These are phyloP conservation scores for Kappamyces sp. DNA, from an alignment of 192 early-diverging fungal genomes.

Conservation along the genomic window DNA sequence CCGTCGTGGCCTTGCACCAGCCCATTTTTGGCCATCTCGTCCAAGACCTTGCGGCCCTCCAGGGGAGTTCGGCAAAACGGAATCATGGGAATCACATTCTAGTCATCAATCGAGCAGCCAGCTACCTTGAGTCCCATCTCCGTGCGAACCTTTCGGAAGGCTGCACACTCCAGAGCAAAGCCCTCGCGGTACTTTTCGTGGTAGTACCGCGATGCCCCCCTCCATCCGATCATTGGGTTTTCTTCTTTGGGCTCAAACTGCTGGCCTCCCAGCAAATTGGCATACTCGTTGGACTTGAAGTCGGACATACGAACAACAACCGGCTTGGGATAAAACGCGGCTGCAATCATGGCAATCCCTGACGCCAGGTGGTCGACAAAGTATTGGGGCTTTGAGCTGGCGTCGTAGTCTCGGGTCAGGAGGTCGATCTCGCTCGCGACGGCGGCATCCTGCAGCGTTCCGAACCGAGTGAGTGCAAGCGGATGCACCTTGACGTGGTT, in stretches of 20 bases:
- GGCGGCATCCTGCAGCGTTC: conserved; percentile 2
- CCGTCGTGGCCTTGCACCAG: conserved; percentile 15
- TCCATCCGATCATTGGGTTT: conserved; percentile 24
- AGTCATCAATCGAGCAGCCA: neutral
- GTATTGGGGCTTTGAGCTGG: conserved; percentile 10
- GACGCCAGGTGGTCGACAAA: conserved; percentile 16
- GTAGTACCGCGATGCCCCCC: conserved; percentile 21
- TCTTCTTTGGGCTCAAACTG: conserved; percentile 20
- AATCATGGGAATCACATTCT: conserved; percentile 18
- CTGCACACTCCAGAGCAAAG: conserved; percentile 21
- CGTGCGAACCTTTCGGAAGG: conserved; percentile 11
- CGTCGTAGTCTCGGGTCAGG: conserved; percentile 9
- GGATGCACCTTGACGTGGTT: conserved; percentile 25
- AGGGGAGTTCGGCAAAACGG: conserved; percentile 19
- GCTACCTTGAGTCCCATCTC: conserved; percentile 18
- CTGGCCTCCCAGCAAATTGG: conserved; percentile 14
- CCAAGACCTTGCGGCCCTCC: conserved; percentile 16
- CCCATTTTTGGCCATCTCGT: conserved; percentile 17
- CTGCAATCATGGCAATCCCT: conserved; percentile 20
- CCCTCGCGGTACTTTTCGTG: conserved; percentile 18
- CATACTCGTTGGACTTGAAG: conserved; percentile 22
- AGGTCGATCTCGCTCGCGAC: conserved; percentile 13
- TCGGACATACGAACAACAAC: conserved; percentile 22
- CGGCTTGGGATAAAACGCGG: conserved; percentile 18
- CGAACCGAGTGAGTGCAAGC: conserved; percentile 16